These are phyloP conservation scores for Penicillium sp. DNA, from an alignment of 2,329 filamentous ascomycete species.

Conservation along the genomic window DNA sequence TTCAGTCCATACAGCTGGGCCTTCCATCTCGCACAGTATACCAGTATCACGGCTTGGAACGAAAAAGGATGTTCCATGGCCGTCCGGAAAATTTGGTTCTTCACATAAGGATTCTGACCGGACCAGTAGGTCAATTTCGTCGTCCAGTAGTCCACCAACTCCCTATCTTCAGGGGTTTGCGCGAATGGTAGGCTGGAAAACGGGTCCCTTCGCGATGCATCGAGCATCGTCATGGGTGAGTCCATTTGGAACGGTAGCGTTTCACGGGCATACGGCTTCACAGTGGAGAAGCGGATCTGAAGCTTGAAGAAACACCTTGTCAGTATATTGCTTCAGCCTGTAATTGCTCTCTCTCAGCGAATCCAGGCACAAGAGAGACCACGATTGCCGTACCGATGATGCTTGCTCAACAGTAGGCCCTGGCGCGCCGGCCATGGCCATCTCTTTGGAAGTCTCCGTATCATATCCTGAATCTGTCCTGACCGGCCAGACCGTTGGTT, in stretches of 20 bases:
- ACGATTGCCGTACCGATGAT: conserved; percentile 24
- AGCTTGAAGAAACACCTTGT: conserved; percentile 14
- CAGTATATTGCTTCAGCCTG: conserved; percentile 2
- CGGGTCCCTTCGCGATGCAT: conserved; percentile 36
- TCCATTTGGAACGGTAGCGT: conserved; percentile 11
- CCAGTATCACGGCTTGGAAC: conserved; percentile 41
- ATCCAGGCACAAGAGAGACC: not conserved
- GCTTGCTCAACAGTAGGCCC: conserved; percentile 6
- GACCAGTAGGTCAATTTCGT: conserved; percentile 45
- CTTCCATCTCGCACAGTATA: conserved; percentile 43
- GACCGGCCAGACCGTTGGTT: conserved; percentile 2
- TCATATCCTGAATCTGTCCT: conserved; percentile 13
- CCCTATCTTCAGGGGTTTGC: conserved; percentile 31
- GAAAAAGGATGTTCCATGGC: conserved; percentile 38
- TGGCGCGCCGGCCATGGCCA: not conserved
- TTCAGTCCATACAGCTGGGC: conserved; percentile 28
- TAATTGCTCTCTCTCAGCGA: not conserved
- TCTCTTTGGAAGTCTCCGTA: conserved; percentile 5
- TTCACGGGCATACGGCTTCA: conserved; percentile 16
- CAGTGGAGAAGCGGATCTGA: conserved; percentile 16
- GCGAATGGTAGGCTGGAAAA: conserved; percentile 34
- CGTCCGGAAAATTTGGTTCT: conserved; percentile 38
- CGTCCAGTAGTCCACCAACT: conserved; percentile 40
- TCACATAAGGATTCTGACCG: conserved; percentile 42
- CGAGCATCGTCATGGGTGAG: conserved; percentile 31